phyloP scores from a whole-genome alignment of 169 alveolate species.

The Cryptosporidium canis region DNA sequence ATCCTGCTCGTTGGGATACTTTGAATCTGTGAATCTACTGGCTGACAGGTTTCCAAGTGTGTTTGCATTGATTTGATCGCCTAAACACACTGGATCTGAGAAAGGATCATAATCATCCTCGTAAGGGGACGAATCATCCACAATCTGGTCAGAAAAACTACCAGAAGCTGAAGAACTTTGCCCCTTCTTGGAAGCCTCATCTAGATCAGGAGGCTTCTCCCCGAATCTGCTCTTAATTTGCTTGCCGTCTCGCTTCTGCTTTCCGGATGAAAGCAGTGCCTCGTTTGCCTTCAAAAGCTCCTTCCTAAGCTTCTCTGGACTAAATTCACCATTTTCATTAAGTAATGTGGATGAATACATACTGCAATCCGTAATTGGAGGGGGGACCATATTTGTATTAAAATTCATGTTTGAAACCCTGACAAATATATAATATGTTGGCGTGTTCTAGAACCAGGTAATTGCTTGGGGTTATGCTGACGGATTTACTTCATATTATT shows the following conservation, averaged over 20 bases:
- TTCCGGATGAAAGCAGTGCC: neutral
- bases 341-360: conserved; percentile 65
- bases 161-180: neutral
- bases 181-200: neutral
- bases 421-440: neutral
- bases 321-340: conserved; percentile 68
- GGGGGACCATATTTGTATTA: conserved; percentile 44
- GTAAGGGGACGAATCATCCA: conserved; percentile 23
- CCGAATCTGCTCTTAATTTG: conserved; percentile 32
- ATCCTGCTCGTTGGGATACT: conserved; percentile 19
- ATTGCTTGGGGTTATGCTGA: neutral
- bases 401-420: conserved; percentile 33
- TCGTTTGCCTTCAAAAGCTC: conserved; percentile 59
- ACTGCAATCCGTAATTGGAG: conserved; percentile 60
- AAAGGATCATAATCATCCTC: conserved; percentile 72
- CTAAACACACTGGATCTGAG: conserved; percentile 27
- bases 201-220: conserved; percentile 42
- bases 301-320: conserved; percentile 46
- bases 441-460: conserved; percentile 5
- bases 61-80: neutral
- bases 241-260: neutral
- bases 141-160: neutral
- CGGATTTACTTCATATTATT: conserved; percentile 33
- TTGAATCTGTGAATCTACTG: conserved; percentile 12
- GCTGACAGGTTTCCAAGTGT: neutral